Evolutionary conservation across 371 early-diverging fungal species (phyloP).

Genomic region (Haplosporangium sp.): DNA sequence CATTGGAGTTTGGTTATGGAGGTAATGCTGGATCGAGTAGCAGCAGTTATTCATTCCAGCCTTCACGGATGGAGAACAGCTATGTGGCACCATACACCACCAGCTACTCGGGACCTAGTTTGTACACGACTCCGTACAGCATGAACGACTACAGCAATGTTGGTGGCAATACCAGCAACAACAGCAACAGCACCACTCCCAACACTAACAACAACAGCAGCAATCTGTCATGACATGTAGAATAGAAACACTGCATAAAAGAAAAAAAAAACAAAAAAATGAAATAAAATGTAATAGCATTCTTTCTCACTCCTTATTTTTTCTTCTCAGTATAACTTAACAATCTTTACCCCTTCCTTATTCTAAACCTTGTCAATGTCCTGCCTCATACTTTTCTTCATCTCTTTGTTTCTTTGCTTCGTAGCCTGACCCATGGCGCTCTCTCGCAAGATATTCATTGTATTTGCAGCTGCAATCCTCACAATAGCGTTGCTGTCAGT

Average conservation of each 20-base stretch:
- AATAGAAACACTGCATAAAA: not conserved
- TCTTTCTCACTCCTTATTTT: constrained; percentile 5
- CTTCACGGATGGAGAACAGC: constrained; percentile 32
- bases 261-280: too few relatives aligned
- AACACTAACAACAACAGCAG: constrained; percentile 14
- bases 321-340: not conserved
- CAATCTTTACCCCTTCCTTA: not conserved
- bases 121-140: constrained; percentile 27
- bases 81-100: constrained; percentile 32
- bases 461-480: not conserved
- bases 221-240: constrained; percentile 13
- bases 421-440: not conserved
- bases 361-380: too few relatives aligned
- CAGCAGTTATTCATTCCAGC: constrained; percentile 38
- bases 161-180: constrained; percentile 9
- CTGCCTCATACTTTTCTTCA: not conserved
- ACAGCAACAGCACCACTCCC: constrained; percentile 9
- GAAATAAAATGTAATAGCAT: too few relatives aligned
- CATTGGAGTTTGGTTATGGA: constrained; percentile 26
- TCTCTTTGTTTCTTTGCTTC: too few relatives aligned
- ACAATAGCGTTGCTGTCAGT: not conserved
- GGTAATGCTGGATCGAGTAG: constrained; percentile 21
- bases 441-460: constrained; percentile 1
- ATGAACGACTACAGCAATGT: constrained; percentile 11
- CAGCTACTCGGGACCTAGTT: constrained; percentile 31